phyloP scores from a whole-genome alignment of 148 eudicot species.

The Nyssa sinensis region DNA sequence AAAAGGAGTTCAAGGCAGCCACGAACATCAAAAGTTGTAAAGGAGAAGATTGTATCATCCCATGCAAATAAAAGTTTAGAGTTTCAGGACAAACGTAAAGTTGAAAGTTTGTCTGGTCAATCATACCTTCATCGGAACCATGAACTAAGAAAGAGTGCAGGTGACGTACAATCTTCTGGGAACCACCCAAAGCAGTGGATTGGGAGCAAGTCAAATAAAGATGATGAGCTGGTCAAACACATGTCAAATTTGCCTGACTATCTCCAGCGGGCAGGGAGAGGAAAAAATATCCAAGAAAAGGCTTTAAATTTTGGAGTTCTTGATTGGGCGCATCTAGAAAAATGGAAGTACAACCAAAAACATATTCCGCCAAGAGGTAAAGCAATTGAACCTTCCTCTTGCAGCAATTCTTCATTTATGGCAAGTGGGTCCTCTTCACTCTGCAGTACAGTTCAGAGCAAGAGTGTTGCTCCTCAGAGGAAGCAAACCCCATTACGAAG shows the following conservation, averaged over 20 bases:
- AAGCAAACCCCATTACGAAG: slow-evolving; percentile 26
- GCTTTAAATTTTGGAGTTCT: slow-evolving; percentile 80
- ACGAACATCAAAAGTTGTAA: slow-evolving; percentile 36
- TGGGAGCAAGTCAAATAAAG: slow-evolving; percentile 25
- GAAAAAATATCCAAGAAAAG: slow-evolving; percentile 51
- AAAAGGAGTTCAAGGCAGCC: slow-evolving; percentile 34
- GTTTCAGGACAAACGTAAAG: slow-evolving; percentile 37
- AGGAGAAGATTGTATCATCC: slow-evolving; percentile 37
- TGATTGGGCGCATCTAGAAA: slow-evolving; percentile 76
- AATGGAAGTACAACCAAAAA: slow-evolving; percentile 57
- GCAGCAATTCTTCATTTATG: slow-evolving; percentile 20
- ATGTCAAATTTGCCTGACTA: slow-evolving; percentile 81
- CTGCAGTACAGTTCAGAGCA: slow-evolving; percentile 9
- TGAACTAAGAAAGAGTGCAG: slow-evolving; percentile 28
- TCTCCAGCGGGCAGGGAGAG: slow-evolving; percentile 55
- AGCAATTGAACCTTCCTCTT: slow-evolving; percentile 10
- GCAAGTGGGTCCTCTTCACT: slow-evolving; percentile 12
- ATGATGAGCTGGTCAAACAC: slow-evolving; percentile 71
- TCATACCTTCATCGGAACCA: slow-evolving; percentile 33
- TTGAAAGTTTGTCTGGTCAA: slow-evolving; percentile 32
- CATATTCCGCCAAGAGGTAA: slow-evolving; percentile 14
- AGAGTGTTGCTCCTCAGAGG: slow-evolving; percentile 24
- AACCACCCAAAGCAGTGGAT: slow-evolving; percentile 24
- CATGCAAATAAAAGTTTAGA: slow-evolving; percentile 29
- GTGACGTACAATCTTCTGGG: slow-evolving; percentile 24